phyloP scores from a whole-genome alignment of 345 rosid genomes.

The Melastoma malabathricum region DNA sequence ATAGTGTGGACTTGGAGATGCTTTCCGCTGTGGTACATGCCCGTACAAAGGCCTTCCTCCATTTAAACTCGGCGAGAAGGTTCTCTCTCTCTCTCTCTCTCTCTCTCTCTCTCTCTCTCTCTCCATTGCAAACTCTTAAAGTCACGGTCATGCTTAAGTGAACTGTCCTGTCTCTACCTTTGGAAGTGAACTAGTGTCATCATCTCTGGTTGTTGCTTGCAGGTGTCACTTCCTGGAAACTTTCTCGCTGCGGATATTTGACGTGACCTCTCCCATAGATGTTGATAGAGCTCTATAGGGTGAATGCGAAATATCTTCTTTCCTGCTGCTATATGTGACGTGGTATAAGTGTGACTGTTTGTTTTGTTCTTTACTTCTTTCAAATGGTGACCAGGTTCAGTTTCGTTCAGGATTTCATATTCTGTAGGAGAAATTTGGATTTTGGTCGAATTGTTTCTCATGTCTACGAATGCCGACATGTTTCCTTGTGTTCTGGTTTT shows the following conservation, averaged over 20 bases:
- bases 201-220: constrained; percentile 10
- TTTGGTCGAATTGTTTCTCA: no score
- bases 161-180: neutral
- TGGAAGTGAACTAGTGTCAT: neutral
- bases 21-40: constrained; percentile 89
- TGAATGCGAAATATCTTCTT: no score
- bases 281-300: no score
- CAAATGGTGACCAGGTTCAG: no score
- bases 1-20: constrained; percentile 96
- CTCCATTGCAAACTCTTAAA: neutral
- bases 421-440: no score
- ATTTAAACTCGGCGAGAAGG: constrained; percentile 92
- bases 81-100: constrained; percentile 6
- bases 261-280: neutral
- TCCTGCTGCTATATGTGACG: no score
- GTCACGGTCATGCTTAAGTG: neutral
- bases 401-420: no score
- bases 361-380: no score
- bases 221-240: constrained; percentile 66
- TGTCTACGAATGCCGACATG: no score
- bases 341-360: no score
- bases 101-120: neutral
- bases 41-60: constrained; percentile 91
- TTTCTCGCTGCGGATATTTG: constrained; percentile 75
- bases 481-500: no score